A percentile compares a stretch with the other conserved stretches of the same genome.
Conservation (phyloP, 768 basidiomycete genomes). For the Macrolepiota dolichaula region DNA sequence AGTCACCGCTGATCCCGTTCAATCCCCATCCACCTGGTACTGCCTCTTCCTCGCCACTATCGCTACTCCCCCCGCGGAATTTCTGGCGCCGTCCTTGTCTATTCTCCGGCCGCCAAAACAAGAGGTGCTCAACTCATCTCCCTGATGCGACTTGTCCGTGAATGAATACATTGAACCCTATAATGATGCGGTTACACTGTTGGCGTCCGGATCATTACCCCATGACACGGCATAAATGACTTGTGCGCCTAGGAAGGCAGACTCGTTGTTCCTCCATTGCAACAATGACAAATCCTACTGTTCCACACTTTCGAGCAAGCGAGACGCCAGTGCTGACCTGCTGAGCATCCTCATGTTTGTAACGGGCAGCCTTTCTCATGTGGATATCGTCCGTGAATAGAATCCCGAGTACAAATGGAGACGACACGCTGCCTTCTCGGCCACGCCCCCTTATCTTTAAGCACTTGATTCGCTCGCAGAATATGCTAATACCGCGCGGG, state of each 20-base stretch:
- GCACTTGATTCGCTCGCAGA: not conserved
- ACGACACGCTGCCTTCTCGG: not conserved
- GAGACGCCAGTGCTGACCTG: not conserved
- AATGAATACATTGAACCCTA: not conserved
- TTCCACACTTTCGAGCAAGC: not conserved
- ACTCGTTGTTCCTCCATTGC: not conserved
- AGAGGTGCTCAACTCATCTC: not conserved
- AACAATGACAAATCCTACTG: not conserved
- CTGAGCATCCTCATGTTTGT: not conserved
- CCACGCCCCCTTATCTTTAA: conserved; percentile 1
- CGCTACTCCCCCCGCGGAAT: not conserved
- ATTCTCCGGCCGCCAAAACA: not conserved
- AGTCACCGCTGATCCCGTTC: not conserved
- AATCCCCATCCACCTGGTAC: not conserved
- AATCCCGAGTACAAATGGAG: not conserved
- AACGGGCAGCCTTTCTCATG: not conserved
- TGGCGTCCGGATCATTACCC: not conserved
- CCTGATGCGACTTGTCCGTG: not conserved
- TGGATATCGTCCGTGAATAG: not conserved
- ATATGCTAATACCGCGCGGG: no score
- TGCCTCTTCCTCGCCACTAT: not conserved
- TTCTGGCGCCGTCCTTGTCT: no score
- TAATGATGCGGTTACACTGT: not conserved
- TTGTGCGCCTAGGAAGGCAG: not conserved
- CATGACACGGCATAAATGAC: not conserved